These are phyloP conservation scores for Cynara cardunculus DNA, from an alignment of 129 eudicot species.

Conservation along the genomic window DNA sequence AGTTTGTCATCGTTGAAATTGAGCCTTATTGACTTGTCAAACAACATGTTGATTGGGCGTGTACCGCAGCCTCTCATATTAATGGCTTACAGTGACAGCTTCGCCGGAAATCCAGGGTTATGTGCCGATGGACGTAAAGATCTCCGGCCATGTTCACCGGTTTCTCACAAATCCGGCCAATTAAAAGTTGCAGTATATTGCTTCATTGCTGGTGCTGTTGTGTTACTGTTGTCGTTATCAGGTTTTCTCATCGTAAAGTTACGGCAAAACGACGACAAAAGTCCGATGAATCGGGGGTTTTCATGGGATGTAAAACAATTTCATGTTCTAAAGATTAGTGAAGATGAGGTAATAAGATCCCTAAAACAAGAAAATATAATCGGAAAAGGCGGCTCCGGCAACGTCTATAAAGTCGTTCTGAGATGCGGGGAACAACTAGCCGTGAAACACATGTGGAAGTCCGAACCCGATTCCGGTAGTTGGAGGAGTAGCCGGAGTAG, in stretches of 20 bases:
- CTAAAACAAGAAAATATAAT: slow-evolving; percentile 50
- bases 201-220: slow-evolving; percentile 37
- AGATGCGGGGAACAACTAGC: slow-evolving; percentile 49
- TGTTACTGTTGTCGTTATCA: slow-evolving; percentile 30
- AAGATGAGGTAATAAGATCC: slow-evolving; percentile 47
- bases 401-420: slow-evolving; percentile 47
- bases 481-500: slow-evolving; percentile 35
- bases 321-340: slow-evolving; percentile 49
- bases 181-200: slow-evolving; percentile 30
- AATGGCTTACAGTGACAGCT: slow-evolving; percentile 39
- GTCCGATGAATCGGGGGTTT: slow-evolving; percentile 19
- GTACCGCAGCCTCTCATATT: slow-evolving; percentile 45
- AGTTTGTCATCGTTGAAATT: slow-evolving; percentile 40
- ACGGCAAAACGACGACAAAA: slow-evolving; percentile 14
- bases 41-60: slow-evolving; percentile 47
- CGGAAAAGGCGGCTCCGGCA: slow-evolving; percentile 67
- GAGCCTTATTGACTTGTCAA: slow-evolving; percentile 57
- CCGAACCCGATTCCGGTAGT: slow-evolving; percentile 35
- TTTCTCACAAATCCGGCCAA: slow-evolving; percentile 27
- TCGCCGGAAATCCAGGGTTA: slow-evolving; percentile 57
- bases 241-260: slow-evolving; percentile 30
- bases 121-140: slow-evolving; percentile 42
- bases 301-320: slow-evolving; percentile 61
- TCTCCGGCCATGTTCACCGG: slow-evolving; percentile 41
- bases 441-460: slow-evolving; percentile 60